Percentiles rank a stretch among this genome's conserved stretches.
These are phyloP conservation scores for Venturiaceae sp. DNA, from an alignment of 2,329 filamentous ascomycete species.

Conservation along the genomic window DNA sequence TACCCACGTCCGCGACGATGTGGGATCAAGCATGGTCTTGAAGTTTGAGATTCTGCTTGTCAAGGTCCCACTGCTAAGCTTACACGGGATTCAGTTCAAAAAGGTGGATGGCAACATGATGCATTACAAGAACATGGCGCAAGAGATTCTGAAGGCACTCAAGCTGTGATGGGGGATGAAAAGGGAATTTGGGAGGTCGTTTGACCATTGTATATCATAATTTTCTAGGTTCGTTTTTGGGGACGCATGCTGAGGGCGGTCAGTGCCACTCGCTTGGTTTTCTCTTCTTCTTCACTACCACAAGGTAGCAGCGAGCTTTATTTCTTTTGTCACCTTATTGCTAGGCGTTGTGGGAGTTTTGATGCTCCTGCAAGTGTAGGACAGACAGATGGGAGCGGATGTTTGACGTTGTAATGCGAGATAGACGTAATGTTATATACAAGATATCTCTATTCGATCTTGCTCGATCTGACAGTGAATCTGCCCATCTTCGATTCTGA, in stretches of 20 bases:
- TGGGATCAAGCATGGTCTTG: constrained; percentile 73
- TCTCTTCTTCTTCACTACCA: background rate
- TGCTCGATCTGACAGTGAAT: background rate
- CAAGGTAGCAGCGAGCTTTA: background rate
- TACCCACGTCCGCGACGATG: constrained; percentile 83
- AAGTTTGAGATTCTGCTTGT: constrained; percentile 96
- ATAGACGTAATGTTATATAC: background rate
- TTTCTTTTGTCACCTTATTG: background rate
- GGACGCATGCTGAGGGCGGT: background rate
- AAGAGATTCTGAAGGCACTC: constrained; percentile 82
- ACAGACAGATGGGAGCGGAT: background rate
- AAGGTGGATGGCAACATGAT: constrained; percentile 86
- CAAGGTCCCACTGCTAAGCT: constrained; percentile 83
- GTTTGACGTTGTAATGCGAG: background rate
- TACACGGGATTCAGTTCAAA: constrained; percentile 98
- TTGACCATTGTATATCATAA: background rate
- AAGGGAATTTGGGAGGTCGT: background rate
- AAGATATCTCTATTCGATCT: background rate
- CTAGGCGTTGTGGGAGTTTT: background rate
- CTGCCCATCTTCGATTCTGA: background rate
- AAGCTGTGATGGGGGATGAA: constrained; percentile 46
- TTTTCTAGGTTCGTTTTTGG: background rate
- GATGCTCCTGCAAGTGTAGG: background rate
- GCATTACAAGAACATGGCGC: constrained; percentile 98
- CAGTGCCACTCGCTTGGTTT: constrained; percentile 1